These are phyloP conservation scores for Camellia granthamiana DNA, from an alignment of 148 eudicot genomes.

Conservation along the genomic window DNA sequence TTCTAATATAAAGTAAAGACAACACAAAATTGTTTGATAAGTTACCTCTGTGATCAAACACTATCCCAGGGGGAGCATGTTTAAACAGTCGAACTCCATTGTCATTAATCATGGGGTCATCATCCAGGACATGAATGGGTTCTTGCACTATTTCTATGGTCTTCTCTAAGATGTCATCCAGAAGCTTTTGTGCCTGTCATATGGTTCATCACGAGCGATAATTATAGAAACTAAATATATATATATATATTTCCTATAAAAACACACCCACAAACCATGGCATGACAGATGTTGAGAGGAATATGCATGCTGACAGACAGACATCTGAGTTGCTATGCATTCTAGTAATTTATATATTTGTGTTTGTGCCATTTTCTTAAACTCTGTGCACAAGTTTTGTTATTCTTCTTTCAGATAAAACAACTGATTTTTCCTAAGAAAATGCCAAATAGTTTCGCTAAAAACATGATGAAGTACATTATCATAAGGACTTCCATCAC, in stretches of 20 bases:
- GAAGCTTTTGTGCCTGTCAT: conserved; percentile 66
- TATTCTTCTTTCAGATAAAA: not conserved
- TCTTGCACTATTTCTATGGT: conserved; percentile 51
- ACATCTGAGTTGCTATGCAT: not conserved
- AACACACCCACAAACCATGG: not conserved
- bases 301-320: not conserved
- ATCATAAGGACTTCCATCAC: not conserved
- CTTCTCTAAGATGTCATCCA: conserved; percentile 64
- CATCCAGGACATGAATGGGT: conserved; percentile 16
- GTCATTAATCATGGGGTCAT: conserved; percentile 28
- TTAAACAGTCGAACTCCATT: conserved; percentile 72
- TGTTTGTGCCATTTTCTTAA: not conserved
- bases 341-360: not conserved
- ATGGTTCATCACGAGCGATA: not conserved
- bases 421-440: not conserved
- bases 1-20: not conserved
- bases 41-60: conserved; percentile 72
- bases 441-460: not conserved
- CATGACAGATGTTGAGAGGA: not conserved
- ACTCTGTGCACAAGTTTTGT: not conserved
- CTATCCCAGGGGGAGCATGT: conserved; percentile 75
- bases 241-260: not conserved
- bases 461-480: not conserved
- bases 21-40: not conserved
- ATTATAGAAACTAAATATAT: not conserved